Evolutionary conservation across 2,329 filamentous ascomycete genomes (phyloP).

Genomic region (Diplodia scrobiculata): DNA sequence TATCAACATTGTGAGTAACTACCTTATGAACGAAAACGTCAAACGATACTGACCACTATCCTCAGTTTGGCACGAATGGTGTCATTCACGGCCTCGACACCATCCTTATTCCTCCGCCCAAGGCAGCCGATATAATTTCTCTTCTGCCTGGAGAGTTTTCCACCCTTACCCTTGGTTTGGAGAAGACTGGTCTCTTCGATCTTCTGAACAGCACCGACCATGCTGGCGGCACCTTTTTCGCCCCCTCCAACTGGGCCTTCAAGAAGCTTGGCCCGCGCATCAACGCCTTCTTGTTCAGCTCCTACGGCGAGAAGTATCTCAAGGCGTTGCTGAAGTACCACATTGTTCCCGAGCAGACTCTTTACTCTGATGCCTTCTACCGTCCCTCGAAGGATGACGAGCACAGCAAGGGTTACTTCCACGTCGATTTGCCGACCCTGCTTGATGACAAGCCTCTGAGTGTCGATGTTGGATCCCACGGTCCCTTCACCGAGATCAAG

Average conservation of each 20-base stretch:
- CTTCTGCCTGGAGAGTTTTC: constrained; percentile 71
- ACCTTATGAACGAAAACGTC: neutral
- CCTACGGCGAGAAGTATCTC: constrained; percentile 72
- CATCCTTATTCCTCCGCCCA: constrained; percentile 75
- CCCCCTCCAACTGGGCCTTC: constrained; percentile 81
- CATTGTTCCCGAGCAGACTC: constrained; percentile 69
- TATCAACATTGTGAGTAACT: constrained; percentile 65
- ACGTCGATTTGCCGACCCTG: constrained; percentile 72
- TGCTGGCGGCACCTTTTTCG: constrained; percentile 74
- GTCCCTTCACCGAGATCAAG: constrained; percentile 69
- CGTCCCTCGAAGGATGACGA: constrained; percentile 33
- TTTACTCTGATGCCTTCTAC: constrained; percentile 85
- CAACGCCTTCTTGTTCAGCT: constrained; percentile 85
- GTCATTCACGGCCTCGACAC: constrained; percentile 76
- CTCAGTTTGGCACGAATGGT: constrained; percentile 72
- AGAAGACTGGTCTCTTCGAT: constrained; percentile 70
- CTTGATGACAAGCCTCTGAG: constrained; percentile 66
- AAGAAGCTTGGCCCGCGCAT: constrained; percentile 67
- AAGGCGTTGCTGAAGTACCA: constrained; percentile 78
- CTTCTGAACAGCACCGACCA: constrained; percentile 58
- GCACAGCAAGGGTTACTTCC: constrained; percentile 36
- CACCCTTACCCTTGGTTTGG: constrained; percentile 72
- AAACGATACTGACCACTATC: neutral
- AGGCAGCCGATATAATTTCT: constrained; percentile 64
- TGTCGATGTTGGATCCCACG: constrained; percentile 70